Evolutionary conservation across 2,329 filamentous ascomycete species (phyloP), one percentile per base, ranked within the genome.

Genomic region (Phialophora chinensis): DNA sequence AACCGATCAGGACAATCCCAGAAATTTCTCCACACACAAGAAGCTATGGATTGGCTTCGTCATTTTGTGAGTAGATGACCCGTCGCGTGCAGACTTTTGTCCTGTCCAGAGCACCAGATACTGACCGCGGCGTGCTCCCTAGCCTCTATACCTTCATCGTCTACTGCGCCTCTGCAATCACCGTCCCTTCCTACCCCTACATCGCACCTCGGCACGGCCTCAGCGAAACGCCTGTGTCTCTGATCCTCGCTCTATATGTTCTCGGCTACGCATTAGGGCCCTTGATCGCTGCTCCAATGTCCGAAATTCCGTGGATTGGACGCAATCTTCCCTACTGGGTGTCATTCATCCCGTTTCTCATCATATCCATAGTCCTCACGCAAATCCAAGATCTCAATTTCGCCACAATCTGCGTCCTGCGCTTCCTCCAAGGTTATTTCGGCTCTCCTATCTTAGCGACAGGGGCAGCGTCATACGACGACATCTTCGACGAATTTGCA

Each of bases 241-340:
- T 78, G 1, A 73, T 74, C 10, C 17, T 49, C 44, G 44, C 44
- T 10, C 60, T 77, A 1, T 78, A 77, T 56, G 75, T 78, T 61
- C 62, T 73, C 55, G 67, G 68, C 33, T 71, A 87, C 68, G 87
- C 88, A n/a, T 77, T 89, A 20, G 89, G 62, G 4, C 59, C 52
- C 20, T 20, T 66, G 69, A 67, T 91, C 23, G 90, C 86, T 77
- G 86, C 87, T 0, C 90, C 89, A 0, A 76, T 91, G 55, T 85
- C 82, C 56, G 89, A 91, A 77, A 52, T 60, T 6, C 58, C 58
- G 4, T 52, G 58, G 44, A 60, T 60, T 11, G 58, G 58, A 23
- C 58, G 58, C 47, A 60, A 60, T n/a, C 38, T 52, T 29, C 58
- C 58, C 23, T 60, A 60, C 58, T 52, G 42, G 58, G 42, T 27